Evolutionary conservation across 768 basidiomycete species (phyloP).

Genomic region (Paxillus ammoniavirescens): DNA sequence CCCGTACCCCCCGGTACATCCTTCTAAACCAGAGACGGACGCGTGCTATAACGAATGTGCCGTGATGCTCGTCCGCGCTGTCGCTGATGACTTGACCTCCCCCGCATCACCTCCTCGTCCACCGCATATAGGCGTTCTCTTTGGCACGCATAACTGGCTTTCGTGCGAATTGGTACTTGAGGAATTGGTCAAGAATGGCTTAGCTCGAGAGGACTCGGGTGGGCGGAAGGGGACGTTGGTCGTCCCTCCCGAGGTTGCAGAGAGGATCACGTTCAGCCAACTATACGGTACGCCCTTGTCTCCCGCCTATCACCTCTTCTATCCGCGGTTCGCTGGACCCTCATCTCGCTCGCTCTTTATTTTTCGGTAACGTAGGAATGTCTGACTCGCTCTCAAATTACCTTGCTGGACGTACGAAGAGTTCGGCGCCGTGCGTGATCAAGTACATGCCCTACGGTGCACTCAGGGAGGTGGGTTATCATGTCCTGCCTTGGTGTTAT

Average conservation of each 20-base stretch:
- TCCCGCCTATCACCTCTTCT: neutral
- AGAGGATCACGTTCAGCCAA: constrained; percentile 75
- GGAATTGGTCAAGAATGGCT: constrained; percentile 53
- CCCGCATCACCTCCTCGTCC: neutral
- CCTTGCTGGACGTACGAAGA: constrained; percentile 53
- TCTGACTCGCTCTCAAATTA: constrained; percentile 76
- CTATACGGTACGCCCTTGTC: constrained; percentile 61
- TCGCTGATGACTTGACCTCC: constrained; percentile 49
- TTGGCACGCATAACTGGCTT: constrained; percentile 84
- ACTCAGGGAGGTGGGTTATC: constrained; percentile 51
- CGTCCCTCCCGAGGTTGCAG: constrained; percentile 55
- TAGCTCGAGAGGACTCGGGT: constrained; percentile 34
- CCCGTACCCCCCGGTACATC: constrained; percentile 64
- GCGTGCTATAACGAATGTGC: constrained; percentile 66
- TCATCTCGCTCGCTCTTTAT: neutral
- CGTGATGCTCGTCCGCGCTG: constrained; percentile 49
- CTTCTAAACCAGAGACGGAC: constrained; percentile 70
- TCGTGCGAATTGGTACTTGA: constrained; percentile 63
- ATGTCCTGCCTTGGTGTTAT: neutral
- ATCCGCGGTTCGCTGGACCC: neutral
- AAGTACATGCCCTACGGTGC: constrained; percentile 85
- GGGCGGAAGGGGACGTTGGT: constrained; percentile 31
- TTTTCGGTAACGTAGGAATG: constrained; percentile 58
- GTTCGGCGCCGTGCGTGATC: constrained; percentile 66
- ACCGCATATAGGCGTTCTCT: constrained; percentile 58